Evolutionary conservation across 164 flowering plant genomes (phyloP).

Genomic region (Dillenia suffruticosa): DNA sequence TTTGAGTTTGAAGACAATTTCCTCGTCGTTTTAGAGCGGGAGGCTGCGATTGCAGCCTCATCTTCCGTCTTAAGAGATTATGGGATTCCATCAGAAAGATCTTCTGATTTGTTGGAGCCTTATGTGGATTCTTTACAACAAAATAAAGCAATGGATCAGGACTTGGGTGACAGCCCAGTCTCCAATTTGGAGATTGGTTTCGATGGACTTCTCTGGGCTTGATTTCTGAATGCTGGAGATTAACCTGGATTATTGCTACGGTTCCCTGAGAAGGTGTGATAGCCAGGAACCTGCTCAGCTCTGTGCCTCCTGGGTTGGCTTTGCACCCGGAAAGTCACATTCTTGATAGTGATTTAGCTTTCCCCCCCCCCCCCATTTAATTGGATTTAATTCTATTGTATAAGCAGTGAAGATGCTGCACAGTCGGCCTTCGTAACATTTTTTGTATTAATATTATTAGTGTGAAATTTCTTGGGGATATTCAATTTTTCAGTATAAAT

Average conservation of each 20-base stretch:
- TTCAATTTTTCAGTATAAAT: too few relatives aligned
- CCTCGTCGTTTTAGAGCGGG: conserved; percentile 73
- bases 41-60: conserved; percentile 62
- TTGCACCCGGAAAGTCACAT: not conserved
- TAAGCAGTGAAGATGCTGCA: too few relatives aligned
- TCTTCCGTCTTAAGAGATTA: conserved; percentile 66
- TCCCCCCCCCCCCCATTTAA: not conserved
- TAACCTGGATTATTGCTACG: not conserved
- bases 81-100: conserved; percentile 85
- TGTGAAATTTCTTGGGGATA: too few relatives aligned
- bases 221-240: conserved; percentile 5
- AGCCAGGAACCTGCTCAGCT: not conserved
- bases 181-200: conserved; percentile 70
- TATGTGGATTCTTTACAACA: conserved; percentile 50
- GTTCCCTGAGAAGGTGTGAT: not conserved
- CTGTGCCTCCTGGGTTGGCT: too few relatives aligned
- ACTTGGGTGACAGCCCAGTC: conserved; percentile 58
- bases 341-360: not conserved
- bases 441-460: too few relatives aligned
- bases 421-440: too few relatives aligned
- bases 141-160: conserved; percentile 29
- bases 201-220: conserved; percentile 91
- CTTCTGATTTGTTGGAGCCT: conserved; percentile 70
- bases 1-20: conserved; percentile 94
- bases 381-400: too few relatives aligned